Evolutionary conservation across 805 yeast genomes (phyloP), one percentile per base, ranked within the genome.

Genomic region (Komagataella pseudopastoris): DNA sequence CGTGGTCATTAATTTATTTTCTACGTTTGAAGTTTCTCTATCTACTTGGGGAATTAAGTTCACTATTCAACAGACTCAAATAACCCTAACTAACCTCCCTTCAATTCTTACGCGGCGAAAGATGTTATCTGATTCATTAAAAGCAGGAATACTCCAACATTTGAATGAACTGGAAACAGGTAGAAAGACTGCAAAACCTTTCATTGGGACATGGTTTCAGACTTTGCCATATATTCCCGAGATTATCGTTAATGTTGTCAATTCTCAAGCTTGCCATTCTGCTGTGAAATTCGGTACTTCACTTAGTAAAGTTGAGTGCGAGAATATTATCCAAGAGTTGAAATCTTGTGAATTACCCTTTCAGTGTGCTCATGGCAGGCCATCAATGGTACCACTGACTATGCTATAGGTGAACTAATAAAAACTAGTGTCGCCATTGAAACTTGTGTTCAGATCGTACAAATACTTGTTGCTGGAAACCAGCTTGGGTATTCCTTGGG

Each of bases 311-410:
- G 53, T 50, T 0, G 76, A 81, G 50, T 81, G 87, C 64, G 53
- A 56, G 5, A 46, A 60, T 0, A 57, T 86, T 20, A 57, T 87
- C 0, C 39, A 49, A 1, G 54, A 64, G 1, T 67, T 88, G 24
- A 56, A 69, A 0, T 20, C 51, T 3, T 86, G 95, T 58, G 58
- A 65, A 12, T 63, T 71, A 17, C 95, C 96, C 0, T 83, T 85
- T 56, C 80, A 76, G 51, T 88, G 96, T 69, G 96, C 96, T 0
- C 96, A 88, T 62, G 95, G 95, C 0, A 65, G 96, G 52, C 95
- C 95, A 0, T 76, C 88, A 0, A 61, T 83, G 10, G 74, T 79
- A 1, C 89, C 90, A 0, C 53, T 79, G 6, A 20, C 46, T 44
- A 30, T 30, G 39, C 39, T 30, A 30, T 30, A 30, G 39, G n/a